Base-by-base conservation (phyloP, 495 filamentous ascomycete genomes). In the Rhypophila decipiens region DNA sequence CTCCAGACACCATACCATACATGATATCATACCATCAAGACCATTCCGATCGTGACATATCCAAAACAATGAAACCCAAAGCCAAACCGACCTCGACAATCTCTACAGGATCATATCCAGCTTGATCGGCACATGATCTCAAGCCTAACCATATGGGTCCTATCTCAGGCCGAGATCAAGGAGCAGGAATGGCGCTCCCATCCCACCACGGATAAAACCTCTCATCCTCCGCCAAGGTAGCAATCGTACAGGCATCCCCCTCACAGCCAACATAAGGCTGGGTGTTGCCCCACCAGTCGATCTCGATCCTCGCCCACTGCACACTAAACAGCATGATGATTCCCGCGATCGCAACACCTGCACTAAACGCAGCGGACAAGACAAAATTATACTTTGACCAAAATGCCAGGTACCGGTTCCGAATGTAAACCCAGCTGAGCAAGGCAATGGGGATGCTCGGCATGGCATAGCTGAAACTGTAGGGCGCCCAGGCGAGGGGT, bases 261-360 rank as follows among this genome's bases (percentile, higher is more conserved):
- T 69, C 66, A 48, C 66, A 69, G 37, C 66, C 66, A 39, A 52
- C 41, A n/a, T 27, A 35, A 0, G 41, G 46, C 4, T 65, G 56
- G 17, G 38, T 50, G 50, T 69, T 69, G n/a, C 66, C 66, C 66
- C 64, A 67, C 66, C 66, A 69, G 27, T 55, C 36, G 27, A 67
- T 22, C 24, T 57, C 15, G 12, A 55, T 15, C 27, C 56, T 57
- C 7, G 42, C 23, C 47, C 50, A 62, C 42, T 66, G 55, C 15
- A 69, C 44, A 13, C 55, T 31, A 34, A 69, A 69, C 52, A 71
- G 68, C 38, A 68, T 67, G 53, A 70, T 54, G 36, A 68, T 55
- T 33, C 44, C 64, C 1, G 66, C 47, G 24, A 70, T 47, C 22
- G 64, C 60, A 12, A 70, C 63, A 44, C 64, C 67, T 31, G 50